Evolutionary conservation across 2,329 filamentous ascomycete species (phyloP), one percentile per base, ranked within the genome.

Genomic region (Ophiocordyceps sinensis): DNA sequence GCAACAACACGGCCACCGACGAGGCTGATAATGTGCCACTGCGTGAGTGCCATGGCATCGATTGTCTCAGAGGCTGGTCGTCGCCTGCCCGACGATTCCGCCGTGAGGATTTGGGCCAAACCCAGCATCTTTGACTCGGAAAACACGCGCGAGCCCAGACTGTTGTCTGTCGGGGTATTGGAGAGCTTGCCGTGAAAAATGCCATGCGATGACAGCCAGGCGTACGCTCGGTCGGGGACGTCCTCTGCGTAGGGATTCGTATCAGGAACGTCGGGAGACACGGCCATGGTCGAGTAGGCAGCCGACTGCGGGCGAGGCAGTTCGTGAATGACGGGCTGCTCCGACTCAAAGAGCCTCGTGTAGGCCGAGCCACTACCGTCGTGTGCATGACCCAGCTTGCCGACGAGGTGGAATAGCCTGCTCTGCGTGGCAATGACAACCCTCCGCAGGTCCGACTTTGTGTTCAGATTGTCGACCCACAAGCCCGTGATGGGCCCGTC

Each of bases 11-110:
- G 76, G 3, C 81, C 82, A 44, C 91, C 88, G 2, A 94, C 75
- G 0, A 98, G 69, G 47, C 80, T 77, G 19, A 98, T 62, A 39
- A 95, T 79, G 57, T 98, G 91, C 82, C 91, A 98, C 54, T 94
- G 87, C 6, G 88, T 94, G 47, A 98, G 66, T 0, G 83, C 79
- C 57, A 94, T 80, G 0, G 85, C 85, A 34, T 80, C 77, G 32
- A 95, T 79, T 1, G 76, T 71, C 44, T 93, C 85, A 41, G 82
- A 73, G 0, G 77, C 70, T 30, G 79, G 61, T 45, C 77, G 81
- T 46, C 71, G 75, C 21, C 80, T 80, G 45, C 74, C 73, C 2
- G 76, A 65, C 9, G 74, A 73, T 45, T 87, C 79, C 1, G 77
- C 70, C 3, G 76, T 71, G 2, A 84, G 76, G 35, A 96, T 73